These are phyloP conservation scores for Coprinellus micaceus DNA, from an alignment of 768 basidiomycete genomes.

Conservation along the genomic window DNA sequence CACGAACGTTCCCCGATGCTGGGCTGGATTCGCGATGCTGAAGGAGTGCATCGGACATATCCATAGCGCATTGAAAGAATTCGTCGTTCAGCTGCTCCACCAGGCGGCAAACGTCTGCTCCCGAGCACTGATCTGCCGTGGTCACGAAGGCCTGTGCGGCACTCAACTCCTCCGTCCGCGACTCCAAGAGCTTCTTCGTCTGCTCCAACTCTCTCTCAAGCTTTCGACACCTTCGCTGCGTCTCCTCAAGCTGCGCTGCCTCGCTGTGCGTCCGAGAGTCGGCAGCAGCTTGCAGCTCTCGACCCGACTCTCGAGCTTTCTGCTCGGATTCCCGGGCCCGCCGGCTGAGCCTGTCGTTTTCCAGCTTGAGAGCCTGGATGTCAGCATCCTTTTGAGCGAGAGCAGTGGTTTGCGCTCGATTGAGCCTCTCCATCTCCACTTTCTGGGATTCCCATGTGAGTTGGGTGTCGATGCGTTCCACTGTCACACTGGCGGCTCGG, in stretches of 20 bases:
- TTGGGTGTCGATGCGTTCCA: too few relatives aligned
- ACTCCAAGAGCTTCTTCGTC: slow-evolving; percentile 24
- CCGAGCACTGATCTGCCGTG: slow-evolving; percentile 40
- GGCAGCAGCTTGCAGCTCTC: too few relatives aligned
- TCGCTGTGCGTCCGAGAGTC: neutral
- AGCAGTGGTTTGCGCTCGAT: too few relatives aligned
- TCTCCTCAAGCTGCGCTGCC: neutral
- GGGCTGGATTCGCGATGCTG: neutral
- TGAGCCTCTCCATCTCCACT: too few relatives aligned
- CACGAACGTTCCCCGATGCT: neutral
- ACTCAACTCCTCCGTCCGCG: slow-evolving; percentile 36
- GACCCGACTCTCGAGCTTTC: too few relatives aligned
- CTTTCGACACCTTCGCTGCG: neutral
- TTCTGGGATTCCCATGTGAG: too few relatives aligned
- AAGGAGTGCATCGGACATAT: slow-evolving; percentile 33
- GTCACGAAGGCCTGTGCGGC: slow-evolving; percentile 41
- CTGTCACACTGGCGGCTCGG: too few relatives aligned
- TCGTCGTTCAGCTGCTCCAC: slow-evolving; percentile 45
- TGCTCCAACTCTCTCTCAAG: slow-evolving; percentile 12
- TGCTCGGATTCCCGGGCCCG: too few relatives aligned
- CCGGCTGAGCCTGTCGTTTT: too few relatives aligned
- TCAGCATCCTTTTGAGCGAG: too few relatives aligned
- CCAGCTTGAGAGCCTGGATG: too few relatives aligned
- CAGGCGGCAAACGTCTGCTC: slow-evolving; percentile 36
- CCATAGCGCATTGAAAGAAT: slow-evolving; percentile 42